Evolutionary conservation across 129 eudicot genomes (phyloP).

Genomic region (Pseudognaphalium luteoalbum): DNA sequence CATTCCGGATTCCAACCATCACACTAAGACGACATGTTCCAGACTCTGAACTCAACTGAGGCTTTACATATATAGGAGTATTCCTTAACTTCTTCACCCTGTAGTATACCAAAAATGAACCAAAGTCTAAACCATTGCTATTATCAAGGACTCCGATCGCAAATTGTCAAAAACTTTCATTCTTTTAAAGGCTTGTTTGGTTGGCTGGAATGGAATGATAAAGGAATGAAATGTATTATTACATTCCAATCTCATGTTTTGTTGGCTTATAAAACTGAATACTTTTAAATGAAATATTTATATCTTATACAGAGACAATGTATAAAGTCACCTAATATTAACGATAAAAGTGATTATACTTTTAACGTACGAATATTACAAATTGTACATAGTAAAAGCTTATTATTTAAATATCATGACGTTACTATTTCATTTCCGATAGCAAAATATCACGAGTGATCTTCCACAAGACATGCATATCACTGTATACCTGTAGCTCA

Average conservation of each 20-base stretch:
- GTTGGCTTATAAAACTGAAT: no score
- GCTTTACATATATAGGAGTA: slow-evolving; percentile 89
- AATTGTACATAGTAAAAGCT: no score
- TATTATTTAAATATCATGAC: no score
- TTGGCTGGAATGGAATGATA: neutral
- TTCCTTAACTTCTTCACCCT: slow-evolving; percentile 88
- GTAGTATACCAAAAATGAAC: slow-evolving; percentile 11
- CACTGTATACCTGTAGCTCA: slow-evolving; percentile 81
- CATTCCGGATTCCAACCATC: slow-evolving; percentile 72
- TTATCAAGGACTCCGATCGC: neutral
- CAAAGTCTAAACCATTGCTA: neutral
- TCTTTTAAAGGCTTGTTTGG: no score
- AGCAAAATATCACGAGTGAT: neutral
- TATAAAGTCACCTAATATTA: no score
- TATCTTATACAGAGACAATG: no score
- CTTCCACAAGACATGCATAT: neutral
- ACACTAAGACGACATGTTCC: slow-evolving; percentile 85
- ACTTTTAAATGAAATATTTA: no score
- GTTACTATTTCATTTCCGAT: neutral
- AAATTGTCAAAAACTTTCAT: neutral
- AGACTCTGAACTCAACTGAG: slow-evolving; percentile 81
- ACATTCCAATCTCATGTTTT: no score
- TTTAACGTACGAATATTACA: no score
- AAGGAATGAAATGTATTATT: neutral
- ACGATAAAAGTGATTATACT: no score